Percentiles rank a stretch among this genome's conserved stretches.
These are phyloP conservation scores for Cryptosporidium baileyi DNA, from an alignment of 169 alveolate genomes.

Conservation along the genomic window DNA sequence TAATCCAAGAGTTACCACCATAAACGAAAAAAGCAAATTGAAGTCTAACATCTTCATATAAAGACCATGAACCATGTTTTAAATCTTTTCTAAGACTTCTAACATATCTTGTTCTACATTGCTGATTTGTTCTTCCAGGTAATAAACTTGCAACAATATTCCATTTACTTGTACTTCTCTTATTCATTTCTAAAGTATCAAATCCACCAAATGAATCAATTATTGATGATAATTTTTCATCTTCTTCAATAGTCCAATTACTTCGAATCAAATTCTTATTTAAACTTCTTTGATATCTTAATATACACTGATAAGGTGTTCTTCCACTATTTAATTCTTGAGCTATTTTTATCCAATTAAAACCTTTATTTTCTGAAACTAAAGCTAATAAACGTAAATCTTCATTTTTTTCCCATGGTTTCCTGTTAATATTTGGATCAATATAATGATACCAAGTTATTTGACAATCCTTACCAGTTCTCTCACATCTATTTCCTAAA, in stretches of 20 bases:
- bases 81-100: slow-evolving; percentile 45
- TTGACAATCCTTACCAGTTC: slow-evolving; percentile 67
- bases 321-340: slow-evolving; percentile 47
- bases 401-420: slow-evolving; percentile 40
- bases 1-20: slow-evolving; percentile 71
- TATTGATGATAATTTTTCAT: slow-evolving; percentile 69
- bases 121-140: slow-evolving; percentile 82
- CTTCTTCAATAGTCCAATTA: slow-evolving; percentile 75
- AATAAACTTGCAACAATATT: slow-evolving; percentile 79
- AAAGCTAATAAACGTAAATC: slow-evolving; percentile 29
- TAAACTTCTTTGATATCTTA: slow-evolving; percentile 65
- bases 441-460: slow-evolving; percentile 65
- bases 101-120: slow-evolving; percentile 80
- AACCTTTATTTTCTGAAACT: slow-evolving; percentile 46
- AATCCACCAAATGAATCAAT: slow-evolving; percentile 70
- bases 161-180: slow-evolving; percentile 77
- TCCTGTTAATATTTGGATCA: slow-evolving; percentile 57
- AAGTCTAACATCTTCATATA: slow-evolving; percentile 73
- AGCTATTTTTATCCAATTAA: slow-evolving; percentile 40
- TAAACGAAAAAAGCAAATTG: slow-evolving; percentile 73
- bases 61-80: slow-evolving; percentile 73
- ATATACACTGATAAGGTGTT: slow-evolving; percentile 62
- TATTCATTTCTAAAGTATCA: slow-evolving; percentile 33
- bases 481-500: slow-evolving; percentile 58
- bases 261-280: slow-evolving; percentile 46